These are phyloP conservation scores for Trichosporon sp. DNA, from an alignment of 1,284 basidiomycete genomes.

Conservation along the genomic window DNA sequence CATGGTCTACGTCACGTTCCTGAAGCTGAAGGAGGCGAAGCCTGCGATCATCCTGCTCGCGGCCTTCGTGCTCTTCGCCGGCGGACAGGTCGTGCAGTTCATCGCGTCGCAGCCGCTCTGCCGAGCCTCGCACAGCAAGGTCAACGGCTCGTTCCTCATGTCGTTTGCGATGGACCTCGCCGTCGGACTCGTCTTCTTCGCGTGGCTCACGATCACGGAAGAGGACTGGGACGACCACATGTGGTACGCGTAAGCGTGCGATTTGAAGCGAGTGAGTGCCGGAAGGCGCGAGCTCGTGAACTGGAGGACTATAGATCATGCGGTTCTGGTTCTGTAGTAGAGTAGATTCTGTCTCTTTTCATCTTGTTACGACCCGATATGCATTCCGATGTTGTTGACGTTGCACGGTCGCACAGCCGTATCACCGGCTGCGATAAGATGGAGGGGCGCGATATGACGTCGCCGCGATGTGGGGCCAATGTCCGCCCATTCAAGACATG, in stretches of 20 bases:
- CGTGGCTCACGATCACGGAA: slow-evolving; percentile 11
- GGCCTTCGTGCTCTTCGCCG: slow-evolving; percentile 65
- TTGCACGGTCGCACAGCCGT: no score
- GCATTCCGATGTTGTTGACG: slow-evolving; percentile 13
- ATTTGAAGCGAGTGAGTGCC: no score
- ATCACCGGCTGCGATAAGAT: neutral
- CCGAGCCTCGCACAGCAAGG: slow-evolving; percentile 40
- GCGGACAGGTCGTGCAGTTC: slow-evolving; percentile 75
- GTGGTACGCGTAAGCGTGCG: neutral
- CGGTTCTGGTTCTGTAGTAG: neutral
- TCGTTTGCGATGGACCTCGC: slow-evolving; percentile 15
- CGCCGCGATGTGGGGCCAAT: neutral
- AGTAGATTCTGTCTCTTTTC: neutral
- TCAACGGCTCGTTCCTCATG: slow-evolving; percentile 15
- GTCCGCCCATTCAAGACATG: neutral
- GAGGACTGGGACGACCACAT: slow-evolving; percentile 20
- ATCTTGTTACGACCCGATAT: slow-evolving; percentile 13
- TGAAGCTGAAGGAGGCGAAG: slow-evolving; percentile 68
- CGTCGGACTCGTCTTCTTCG: slow-evolving; percentile 2
- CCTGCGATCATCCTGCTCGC: slow-evolving; percentile 54
- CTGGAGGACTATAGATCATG: no score
- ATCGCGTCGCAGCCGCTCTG: slow-evolving; percentile 75
- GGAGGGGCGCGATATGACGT: neutral
- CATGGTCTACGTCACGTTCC: slow-evolving; percentile 75
- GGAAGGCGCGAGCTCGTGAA: neutral